Evolutionary conservation across 2,329 filamentous ascomycete species (phyloP).

Genomic region (Xylaria sp.): DNA sequence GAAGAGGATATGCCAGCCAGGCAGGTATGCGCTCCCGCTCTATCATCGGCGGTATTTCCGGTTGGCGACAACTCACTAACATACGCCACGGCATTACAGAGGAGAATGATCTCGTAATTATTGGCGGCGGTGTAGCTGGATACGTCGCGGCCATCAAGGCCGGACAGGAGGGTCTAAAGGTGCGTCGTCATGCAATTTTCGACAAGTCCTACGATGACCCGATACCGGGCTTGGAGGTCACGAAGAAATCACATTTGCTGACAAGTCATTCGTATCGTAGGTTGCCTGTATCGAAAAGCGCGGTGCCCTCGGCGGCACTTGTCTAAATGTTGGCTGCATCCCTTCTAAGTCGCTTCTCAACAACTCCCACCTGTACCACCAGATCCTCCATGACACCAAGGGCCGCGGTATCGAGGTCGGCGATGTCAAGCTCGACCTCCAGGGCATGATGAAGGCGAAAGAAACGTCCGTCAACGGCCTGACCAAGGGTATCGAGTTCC

Average conservation of each 20-base stretch:
- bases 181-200: conserved; percentile 53
- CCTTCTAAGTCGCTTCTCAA: conserved; percentile 99
- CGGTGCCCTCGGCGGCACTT: conserved; percentile 92
- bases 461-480: conserved; percentile 87
- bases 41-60: not conserved
- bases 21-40: conserved; percentile 55
- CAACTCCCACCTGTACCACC: conserved; percentile 98
- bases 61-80: conserved; percentile 53
- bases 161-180: conserved; percentile 96
- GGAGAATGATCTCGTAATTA: conserved; percentile 97
- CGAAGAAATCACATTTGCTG: conserved; percentile 11
- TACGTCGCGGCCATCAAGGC: conserved; percentile 99
- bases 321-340: conserved; percentile 98
- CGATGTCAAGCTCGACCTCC: conserved; percentile 95
- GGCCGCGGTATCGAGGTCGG: conserved; percentile 96
- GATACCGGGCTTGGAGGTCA: conserved; percentile 8
- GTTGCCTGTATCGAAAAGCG: conserved; percentile 99
- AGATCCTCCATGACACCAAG: conserved; percentile 96
- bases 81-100: conserved; percentile 59
- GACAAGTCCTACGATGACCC: conserved; percentile 6
- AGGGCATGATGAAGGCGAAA: conserved; percentile 98
- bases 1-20: conserved; percentile 67
- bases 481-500: conserved; percentile 97
- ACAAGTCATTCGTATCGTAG: conserved; percentile 56
- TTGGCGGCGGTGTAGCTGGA: conserved; percentile 96